Evolutionary conservation across 129 eudicot genomes (phyloP).

Genomic region (Escallonia herrerae): DNA sequence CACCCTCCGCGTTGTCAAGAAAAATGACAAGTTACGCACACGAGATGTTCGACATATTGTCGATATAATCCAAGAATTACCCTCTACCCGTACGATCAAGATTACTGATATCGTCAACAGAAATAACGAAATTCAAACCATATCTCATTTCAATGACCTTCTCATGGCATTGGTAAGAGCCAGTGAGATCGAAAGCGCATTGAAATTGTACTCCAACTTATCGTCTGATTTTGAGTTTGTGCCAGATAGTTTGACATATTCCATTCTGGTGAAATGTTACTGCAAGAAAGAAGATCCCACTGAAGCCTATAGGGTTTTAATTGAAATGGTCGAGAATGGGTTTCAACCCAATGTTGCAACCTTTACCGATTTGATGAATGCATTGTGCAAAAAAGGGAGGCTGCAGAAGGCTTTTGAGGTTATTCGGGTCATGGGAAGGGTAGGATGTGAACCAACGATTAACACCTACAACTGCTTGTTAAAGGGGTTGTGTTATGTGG

Average conservation of each 20-base stretch:
- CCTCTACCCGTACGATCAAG: constrained; percentile 13
- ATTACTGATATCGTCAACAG: constrained; percentile 13
- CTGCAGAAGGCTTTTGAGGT: constrained; percentile 53
- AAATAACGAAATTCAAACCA: constrained; percentile 24
- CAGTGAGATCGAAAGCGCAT: constrained; percentile 41
- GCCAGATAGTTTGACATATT: constrained; percentile 35
- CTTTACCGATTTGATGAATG: constrained; percentile 53
- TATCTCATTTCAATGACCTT: constrained; percentile 33
- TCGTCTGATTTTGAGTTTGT: constrained; percentile 20
- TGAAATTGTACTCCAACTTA: constrained; percentile 33
- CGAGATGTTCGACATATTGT: constrained; percentile 20
- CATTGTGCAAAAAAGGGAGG: constrained; percentile 56
- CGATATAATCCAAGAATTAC: constrained; percentile 13
- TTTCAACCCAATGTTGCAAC: constrained; percentile 52
- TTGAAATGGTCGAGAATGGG: constrained; percentile 39
- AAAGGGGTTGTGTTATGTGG: constrained; percentile 83
- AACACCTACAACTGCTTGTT: constrained; percentile 68
- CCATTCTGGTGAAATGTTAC: constrained; percentile 41
- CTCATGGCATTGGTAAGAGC: constrained; percentile 30
- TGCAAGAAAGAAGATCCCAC: constrained; percentile 54
- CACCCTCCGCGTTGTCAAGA: not conserved
- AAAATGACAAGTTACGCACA: not conserved
- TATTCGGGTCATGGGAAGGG: constrained; percentile 42
- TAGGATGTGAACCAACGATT: constrained; percentile 58
- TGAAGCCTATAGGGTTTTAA: constrained; percentile 38